Evolutionary conservation across 108 stramenopile genomes (phyloP).

Genomic region (Discostella stelligeroides): DNA sequence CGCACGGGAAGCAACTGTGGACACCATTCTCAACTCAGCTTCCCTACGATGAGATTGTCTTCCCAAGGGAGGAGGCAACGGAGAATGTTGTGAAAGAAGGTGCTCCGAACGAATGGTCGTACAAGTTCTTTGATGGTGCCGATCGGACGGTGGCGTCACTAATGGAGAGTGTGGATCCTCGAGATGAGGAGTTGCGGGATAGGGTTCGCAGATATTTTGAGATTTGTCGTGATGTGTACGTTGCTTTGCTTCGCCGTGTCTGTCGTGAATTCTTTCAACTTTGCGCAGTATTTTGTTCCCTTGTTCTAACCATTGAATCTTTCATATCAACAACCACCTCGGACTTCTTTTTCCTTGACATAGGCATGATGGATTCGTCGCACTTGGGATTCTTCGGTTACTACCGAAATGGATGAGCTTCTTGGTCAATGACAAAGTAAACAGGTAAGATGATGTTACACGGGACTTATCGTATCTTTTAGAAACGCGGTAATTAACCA

Average conservation of each 20-base stretch:
- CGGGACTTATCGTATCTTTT: background rate
- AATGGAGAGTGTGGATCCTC: constrained; percentile 28
- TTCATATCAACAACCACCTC: background rate
- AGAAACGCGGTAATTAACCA: background rate
- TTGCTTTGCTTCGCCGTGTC: no score
- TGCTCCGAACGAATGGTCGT: constrained; percentile 34
- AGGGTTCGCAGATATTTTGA: constrained; percentile 30
- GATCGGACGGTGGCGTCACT: constrained; percentile 26
- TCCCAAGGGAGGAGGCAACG: constrained; percentile 23
- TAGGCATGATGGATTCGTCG: constrained; percentile 49
- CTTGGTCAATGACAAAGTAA: constrained; percentile 34
- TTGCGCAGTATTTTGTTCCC: background rate
- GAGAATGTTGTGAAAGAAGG: constrained; percentile 35
- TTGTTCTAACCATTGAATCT: background rate
- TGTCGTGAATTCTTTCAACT: background rate
- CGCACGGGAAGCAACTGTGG: constrained; percentile 37
- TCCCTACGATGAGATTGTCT: constrained; percentile 50
- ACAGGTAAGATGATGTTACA: constrained; percentile 4
- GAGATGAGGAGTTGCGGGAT: constrained; percentile 27
- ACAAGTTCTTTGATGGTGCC: constrained; percentile 34
- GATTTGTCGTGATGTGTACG: constrained; percentile 38
- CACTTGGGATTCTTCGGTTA: constrained; percentile 37
- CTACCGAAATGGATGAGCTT: constrained; percentile 42
- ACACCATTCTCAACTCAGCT: constrained; percentile 29
- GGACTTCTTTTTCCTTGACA: background rate